Evolutionary conservation across 371 early-diverging fungal genomes (phyloP).

Genomic region (Apophysomyces ossiformis): DNA sequence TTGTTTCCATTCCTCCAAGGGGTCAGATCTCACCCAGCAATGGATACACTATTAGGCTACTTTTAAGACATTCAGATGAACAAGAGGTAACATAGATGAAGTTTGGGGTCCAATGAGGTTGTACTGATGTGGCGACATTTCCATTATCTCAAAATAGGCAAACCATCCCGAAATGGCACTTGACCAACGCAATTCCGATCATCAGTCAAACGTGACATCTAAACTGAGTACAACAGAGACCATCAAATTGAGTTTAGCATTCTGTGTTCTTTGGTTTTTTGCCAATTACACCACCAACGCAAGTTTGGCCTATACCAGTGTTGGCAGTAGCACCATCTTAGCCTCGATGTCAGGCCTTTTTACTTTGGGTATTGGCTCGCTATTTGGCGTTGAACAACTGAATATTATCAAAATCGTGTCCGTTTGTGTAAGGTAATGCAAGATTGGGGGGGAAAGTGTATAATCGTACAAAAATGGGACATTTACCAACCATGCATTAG

Average conservation of each 20-base stretch:
- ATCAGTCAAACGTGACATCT: not conserved
- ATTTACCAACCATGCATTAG: slow-evolving; percentile 28
- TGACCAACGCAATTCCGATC: slow-evolving; percentile 3
- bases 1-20: not conserved
- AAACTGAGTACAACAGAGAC: slow-evolving; percentile 56
- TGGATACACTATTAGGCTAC: not conserved
- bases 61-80: not conserved
- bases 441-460: not conserved
- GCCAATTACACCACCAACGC: slow-evolving; percentile 81
- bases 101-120: slow-evolving; percentile 1
- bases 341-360: slow-evolving; percentile 74
- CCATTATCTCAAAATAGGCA: not conserved
- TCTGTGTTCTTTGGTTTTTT: slow-evolving; percentile 82
- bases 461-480: not conserved
- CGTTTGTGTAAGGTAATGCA: slow-evolving; percentile 56
- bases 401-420: slow-evolving; percentile 59
- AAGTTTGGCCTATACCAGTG: slow-evolving; percentile 78
- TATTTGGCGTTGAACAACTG: slow-evolving; percentile 66
- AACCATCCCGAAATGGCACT: not conserved
- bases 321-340: slow-evolving; percentile 83
- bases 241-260: slow-evolving; percentile 70
- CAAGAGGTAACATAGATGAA: slow-evolving; percentile 9
- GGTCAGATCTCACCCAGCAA: too few relatives aligned
- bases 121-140: slow-evolving; percentile 9
- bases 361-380: slow-evolving; percentile 75